Evolutionary conservation across 345 rosid genomes (phyloP), one percentile per base, ranked within the genome.

Genomic region (Anacardium occidentale): DNA sequence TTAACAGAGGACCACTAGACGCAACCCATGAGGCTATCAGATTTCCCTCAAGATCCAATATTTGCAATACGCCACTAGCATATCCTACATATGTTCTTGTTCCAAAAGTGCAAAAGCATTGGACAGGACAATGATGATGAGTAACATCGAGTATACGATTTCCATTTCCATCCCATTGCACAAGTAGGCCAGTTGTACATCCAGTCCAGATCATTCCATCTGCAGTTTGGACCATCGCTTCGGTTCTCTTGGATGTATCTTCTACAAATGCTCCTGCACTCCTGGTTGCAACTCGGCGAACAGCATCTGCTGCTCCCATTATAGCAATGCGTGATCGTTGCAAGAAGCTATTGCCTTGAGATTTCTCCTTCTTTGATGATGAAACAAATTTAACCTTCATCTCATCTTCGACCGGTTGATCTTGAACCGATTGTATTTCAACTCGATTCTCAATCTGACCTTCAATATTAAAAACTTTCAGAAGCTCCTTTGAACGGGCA

Each of bases 221-320:
- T 0, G 84, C 82, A 1, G 95, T 77, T 66, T 86, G 75, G 42
- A 93, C 93, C 10, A 96, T 26, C 5, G 98, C 98, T 84, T 96
- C 99, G 11, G 92, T 91, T 83, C 90, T 91, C 84, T 84, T 96
- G 60, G 78, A 50, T 50, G 53, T 71, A 66, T 96, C 98, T 55
- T 96, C 99, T 7, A 70, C 85, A 66, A 77, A 92, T 44, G 91
- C 87, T 34, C 91, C 96, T 24, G 98, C 85, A 37, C 98, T 96
- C 77, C 91, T 87, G 10, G 96, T 87, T 72, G 99, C 98, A 56
- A 88, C 98, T 58, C 98, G 86, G 34, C 97, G 88, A 70, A 96
- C 99, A 62, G 97, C 98, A 56, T 87, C 99, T 12, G 99, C 99
- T 34, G 99, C 99, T 84, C 99, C 99, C 89, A 91, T 83, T 71